These are phyloP conservation scores for Reticulascus tulasneorum DNA, from an alignment of 2,329 filamentous ascomycete genomes.

Conservation along the genomic window DNA sequence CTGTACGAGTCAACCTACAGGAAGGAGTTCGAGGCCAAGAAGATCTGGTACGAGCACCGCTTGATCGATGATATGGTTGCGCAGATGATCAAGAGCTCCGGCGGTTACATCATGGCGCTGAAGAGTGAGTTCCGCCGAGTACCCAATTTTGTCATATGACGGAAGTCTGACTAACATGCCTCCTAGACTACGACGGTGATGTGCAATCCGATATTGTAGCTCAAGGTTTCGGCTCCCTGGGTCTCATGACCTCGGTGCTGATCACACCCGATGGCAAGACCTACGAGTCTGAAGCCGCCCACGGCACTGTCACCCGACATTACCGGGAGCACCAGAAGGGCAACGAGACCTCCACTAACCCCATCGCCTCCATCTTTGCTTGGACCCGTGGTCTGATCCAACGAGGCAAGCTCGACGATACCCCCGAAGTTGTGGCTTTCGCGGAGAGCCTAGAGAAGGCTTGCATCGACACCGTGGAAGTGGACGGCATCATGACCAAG, in stretches of 20 bases:
- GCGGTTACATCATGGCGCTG: conserved; percentile 94
- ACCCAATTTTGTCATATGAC: neutral
- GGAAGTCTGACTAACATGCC: conserved; percentile 13
- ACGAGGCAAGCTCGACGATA: conserved; percentile 87
- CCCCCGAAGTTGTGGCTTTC: conserved; percentile 87
- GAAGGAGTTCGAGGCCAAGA: conserved; percentile 82
- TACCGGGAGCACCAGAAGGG: conserved; percentile 99
- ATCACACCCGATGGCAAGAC: conserved; percentile 96
- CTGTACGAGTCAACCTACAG: conserved; percentile 87
- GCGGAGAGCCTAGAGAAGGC: conserved; percentile 90
- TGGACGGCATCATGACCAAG: conserved; percentile 98
- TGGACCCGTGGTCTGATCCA: conserved; percentile 95
- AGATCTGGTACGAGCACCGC: conserved; percentile 99
- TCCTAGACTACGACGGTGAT: conserved; percentile 91
- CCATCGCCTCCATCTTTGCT: conserved; percentile 97
- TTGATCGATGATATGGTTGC: conserved; percentile 99
- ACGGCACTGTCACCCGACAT: conserved; percentile 97
- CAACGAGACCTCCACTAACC: conserved; percentile 95
- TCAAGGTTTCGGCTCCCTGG: conserved; percentile 95
- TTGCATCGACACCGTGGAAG: conserved; percentile 89
- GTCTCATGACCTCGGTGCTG: conserved; percentile 96
- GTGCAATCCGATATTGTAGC: conserved; percentile 98
- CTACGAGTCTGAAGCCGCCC: conserved; percentile 95
- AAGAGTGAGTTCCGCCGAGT: conserved; percentile 70
- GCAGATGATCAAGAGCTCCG: conserved; percentile 99